phyloP scores from a whole-genome alignment of 2,329 filamentous ascomycete species.

The Fusarium decemcellulare region DNA sequence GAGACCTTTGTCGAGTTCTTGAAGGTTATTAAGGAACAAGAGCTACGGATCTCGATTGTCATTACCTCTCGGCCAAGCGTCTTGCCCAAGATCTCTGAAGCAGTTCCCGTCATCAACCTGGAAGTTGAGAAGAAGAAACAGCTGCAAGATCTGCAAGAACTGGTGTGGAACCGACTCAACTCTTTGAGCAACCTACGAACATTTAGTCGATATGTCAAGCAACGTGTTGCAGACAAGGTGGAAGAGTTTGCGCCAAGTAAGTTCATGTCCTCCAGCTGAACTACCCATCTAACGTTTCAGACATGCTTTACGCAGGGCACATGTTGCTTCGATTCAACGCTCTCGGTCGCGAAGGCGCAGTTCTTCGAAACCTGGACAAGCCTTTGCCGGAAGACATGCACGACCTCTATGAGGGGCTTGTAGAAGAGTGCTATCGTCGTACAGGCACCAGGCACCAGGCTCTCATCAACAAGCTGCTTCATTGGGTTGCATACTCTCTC shows the following conservation, averaged over 20 bases:
- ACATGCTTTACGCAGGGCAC: conserved; percentile 54
- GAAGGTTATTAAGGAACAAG: conserved; percentile 40
- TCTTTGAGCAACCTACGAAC: conserved; percentile 40
- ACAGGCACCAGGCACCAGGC: conserved; percentile 31
- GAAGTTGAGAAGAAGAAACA: conserved; percentile 47
- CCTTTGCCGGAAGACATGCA: conserved; percentile 42
- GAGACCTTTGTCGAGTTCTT: conserved; percentile 40
- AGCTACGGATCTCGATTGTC: conserved; percentile 45
- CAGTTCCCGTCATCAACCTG: conserved; percentile 29
- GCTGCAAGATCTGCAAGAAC: conserved; percentile 44
- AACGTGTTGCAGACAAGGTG: conserved; percentile 48
- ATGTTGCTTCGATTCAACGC: conserved; percentile 49
- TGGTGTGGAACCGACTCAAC: conserved; percentile 47
- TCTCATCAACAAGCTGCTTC: conserved; percentile 41
- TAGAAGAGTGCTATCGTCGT: conserved; percentile 46
- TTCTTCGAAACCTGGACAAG: conserved; percentile 48
- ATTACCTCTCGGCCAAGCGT: conserved; percentile 42
- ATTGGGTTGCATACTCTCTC: conserved; percentile 48
- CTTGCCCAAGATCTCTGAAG: conserved; percentile 18
- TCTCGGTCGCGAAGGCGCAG: conserved; percentile 51
- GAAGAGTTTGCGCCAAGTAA: conserved; percentile 50
- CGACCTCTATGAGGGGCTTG: conserved; percentile 44
- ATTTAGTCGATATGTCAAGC: conserved; percentile 49
- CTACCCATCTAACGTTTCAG: conserved; percentile 24
- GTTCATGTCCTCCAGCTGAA: background rate